Evolutionary conservation across 1,284 basidiomycete species (phyloP), one percentile per base, ranked within the genome.

Genomic region (Cryptococcus sp.): DNA sequence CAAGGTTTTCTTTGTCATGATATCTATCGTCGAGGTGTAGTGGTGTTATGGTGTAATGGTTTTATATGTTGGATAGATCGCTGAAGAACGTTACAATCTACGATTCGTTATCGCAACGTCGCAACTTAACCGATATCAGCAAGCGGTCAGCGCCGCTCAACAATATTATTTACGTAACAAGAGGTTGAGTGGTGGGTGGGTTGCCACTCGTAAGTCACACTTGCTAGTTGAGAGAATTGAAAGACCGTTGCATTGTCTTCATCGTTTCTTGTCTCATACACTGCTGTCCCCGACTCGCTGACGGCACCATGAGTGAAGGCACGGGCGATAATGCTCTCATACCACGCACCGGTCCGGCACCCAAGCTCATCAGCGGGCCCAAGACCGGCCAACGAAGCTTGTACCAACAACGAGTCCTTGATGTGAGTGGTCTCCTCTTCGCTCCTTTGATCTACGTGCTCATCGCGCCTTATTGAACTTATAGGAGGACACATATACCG

Each of bases 401-500:
- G 62, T 77, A 76, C 53, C 64, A 68, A 16, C 75, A 77, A 52
- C 68, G 70, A 44, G 75, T 76, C 10, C 66, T 77, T 3, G 72
- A 76, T 53, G 75, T 77, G 50, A 62, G 74, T 67, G 11, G 0
- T 6, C 17, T 19, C 47, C 27, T 23, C 44, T 50, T 49, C 47
- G 49, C 31, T 42, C 23, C 23, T 39, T 20, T 25, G 13, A 16
- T 53, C 1, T 7, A n/a, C 38, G 5, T 47, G 13, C 39, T 56
- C 45, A 64, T 68, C 51, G 62, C 61, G n/a, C 23, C 54, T 17
- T 41, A 23, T 25, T 25, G 22, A 20, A 8, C 6, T 22, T 8
- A 10, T 56, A 80, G 56, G 95, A 99, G 81, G 93, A 98, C 67
- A 91, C 93, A 71, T 99, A 99, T 76, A 94, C 92, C 1, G 86